Percentiles rank a stretch among this genome's conserved stretches.
phyloP scores from a whole-genome alignment of 1,284 basidiomycete species.

The Malassezia obtusa region DNA sequence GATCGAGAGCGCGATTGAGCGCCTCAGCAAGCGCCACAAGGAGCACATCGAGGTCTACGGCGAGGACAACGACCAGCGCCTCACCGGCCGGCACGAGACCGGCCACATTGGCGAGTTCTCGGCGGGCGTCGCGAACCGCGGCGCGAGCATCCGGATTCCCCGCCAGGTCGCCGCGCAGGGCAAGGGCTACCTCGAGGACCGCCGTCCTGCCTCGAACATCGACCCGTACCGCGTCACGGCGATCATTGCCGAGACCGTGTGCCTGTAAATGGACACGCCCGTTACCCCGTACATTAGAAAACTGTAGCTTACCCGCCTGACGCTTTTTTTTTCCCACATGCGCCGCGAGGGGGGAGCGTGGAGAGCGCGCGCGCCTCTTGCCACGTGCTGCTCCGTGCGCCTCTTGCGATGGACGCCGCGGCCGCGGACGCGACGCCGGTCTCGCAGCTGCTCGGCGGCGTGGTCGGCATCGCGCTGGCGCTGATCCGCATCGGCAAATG shows the following conservation, averaged over 20 bases:
- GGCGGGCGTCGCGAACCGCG: slow-evolving; percentile 93
- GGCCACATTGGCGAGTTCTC: slow-evolving; percentile 87
- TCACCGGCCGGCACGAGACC: slow-evolving; percentile 60
- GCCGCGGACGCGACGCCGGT: not conserved
- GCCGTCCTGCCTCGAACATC: slow-evolving; percentile 72
- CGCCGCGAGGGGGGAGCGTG: too few species aligned
- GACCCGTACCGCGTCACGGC: slow-evolving; percentile 55
- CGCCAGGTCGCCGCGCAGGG: slow-evolving; percentile 83
- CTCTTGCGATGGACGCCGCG: not conserved
- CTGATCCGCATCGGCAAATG: slow-evolving; percentile 32
- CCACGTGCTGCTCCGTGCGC: too few species aligned
- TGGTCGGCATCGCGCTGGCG: slow-evolving; percentile 31
- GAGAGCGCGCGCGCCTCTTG: too few species aligned
- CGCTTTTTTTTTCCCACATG: too few species aligned
- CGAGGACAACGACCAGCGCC: slow-evolving; percentile 46
- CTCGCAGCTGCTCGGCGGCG: slow-evolving; percentile 24
- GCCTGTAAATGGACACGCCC: slow-evolving; percentile 3
- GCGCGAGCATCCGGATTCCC: slow-evolving; percentile 63
- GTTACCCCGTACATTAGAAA: not conserved
- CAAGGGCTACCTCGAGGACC: slow-evolving; percentile 68
- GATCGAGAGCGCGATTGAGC: slow-evolving; percentile 82
- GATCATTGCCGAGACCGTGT: slow-evolving; percentile 77
- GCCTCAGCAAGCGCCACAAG: slow-evolving; percentile 50
- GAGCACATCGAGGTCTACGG: slow-evolving; percentile 49
- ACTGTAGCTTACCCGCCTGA: too few species aligned